Conservation (phyloP, 2,329 filamentous ascomycete genomes). For the Beauveria sp. region DNA sequence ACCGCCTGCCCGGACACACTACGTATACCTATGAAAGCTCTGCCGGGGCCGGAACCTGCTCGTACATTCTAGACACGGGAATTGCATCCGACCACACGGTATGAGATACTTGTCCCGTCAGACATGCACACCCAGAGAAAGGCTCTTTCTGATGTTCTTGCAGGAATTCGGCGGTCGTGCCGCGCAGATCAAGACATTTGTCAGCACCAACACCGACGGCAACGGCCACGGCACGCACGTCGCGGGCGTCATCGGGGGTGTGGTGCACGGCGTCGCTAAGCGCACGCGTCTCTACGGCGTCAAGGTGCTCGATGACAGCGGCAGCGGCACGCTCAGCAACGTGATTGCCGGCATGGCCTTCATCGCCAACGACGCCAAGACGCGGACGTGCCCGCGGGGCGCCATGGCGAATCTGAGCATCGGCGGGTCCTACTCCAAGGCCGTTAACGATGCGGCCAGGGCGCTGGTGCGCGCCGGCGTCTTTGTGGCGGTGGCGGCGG, state of each 20-base stretch:
- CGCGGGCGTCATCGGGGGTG: slow-evolving; percentile 31
- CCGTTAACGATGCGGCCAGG: slow-evolving; percentile 39
- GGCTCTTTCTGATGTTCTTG: background rate
- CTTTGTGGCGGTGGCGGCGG: slow-evolving; percentile 43
- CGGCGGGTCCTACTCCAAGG: slow-evolving; percentile 32
- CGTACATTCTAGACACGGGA: slow-evolving; percentile 4
- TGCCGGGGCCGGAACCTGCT: slow-evolving; percentile 4
- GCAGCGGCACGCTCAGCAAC: slow-evolving; percentile 26
- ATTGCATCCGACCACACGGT: background rate
- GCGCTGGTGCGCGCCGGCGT: slow-evolving; percentile 34
- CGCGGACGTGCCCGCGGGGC: slow-evolving; percentile 26
- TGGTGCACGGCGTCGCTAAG: slow-evolving; percentile 34
- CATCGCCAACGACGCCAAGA: slow-evolving; percentile 24
- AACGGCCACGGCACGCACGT: slow-evolving; percentile 35
- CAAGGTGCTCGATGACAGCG: slow-evolving; percentile 32
- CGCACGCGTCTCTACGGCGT: slow-evolving; percentile 28
- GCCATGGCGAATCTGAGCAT: slow-evolving; percentile 45
- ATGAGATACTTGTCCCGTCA: background rate
- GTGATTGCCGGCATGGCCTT: slow-evolving; percentile 34
- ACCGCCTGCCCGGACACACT: background rate
- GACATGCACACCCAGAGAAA: background rate
- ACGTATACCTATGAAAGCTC: slow-evolving; percentile 4
- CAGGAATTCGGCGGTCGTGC: slow-evolving; percentile 31
- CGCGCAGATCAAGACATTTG: slow-evolving; percentile 15
- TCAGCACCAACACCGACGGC: slow-evolving; percentile 25